These are phyloP conservation scores for Lepidium aucheri DNA, from an alignment of 345 rosid genomes.

Conservation along the genomic window DNA sequence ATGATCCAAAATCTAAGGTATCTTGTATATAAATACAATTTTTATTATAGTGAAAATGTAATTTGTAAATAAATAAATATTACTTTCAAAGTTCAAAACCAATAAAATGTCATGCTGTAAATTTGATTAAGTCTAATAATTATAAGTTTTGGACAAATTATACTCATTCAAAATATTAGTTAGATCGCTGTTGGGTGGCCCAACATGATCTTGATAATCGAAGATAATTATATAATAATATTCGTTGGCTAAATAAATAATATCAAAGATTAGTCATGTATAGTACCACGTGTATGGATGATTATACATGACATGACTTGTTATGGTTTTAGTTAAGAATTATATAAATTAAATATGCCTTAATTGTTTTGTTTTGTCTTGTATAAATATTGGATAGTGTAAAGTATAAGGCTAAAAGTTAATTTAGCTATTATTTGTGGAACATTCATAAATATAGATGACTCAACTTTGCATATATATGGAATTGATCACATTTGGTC, in stretches of 20 bases:
- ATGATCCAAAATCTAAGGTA: neutral
- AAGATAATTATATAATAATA: neutral
- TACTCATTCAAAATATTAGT: no score
- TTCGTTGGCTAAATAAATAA: neutral
- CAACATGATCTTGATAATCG: slow-evolving; percentile 14
- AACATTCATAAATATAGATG: slow-evolving; percentile 6
- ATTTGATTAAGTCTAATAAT: no score
- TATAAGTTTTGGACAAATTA: no score
- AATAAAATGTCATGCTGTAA: no score
- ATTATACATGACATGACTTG: neutral
- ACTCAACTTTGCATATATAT: neutral
- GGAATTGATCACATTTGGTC: neutral
- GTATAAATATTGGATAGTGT: neutral
- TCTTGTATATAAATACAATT: no score
- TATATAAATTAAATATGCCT: neutral
- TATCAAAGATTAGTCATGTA: neutral
- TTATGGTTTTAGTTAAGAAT: slow-evolving; percentile 6
- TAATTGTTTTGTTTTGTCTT: neutral
- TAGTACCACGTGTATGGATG: slow-evolving; percentile 2
- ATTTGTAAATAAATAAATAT: no score
- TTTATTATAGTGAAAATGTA: no score
- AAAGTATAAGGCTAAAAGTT: neutral
- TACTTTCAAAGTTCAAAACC: no score
- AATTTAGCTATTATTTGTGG: neutral
- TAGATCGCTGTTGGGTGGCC: neutral